Base-by-base conservation (phyloP, 495 filamentous ascomycete species). In the Podospora pseudocomata region DNA sequence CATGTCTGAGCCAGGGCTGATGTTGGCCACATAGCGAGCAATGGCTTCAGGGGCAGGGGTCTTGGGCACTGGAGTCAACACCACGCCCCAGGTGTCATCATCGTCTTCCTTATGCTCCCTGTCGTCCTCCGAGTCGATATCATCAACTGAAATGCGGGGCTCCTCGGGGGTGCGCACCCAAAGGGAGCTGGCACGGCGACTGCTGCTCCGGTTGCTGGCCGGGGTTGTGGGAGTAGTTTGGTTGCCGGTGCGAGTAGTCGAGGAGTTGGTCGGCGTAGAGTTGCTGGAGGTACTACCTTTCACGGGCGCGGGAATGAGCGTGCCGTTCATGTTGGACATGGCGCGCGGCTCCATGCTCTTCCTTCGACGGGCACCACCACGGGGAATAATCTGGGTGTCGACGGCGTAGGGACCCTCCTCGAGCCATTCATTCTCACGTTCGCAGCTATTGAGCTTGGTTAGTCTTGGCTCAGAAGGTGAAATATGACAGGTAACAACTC, bases 321-420 rank as follows among this genome's bases (percentile, higher is more conserved):
- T 90, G 34, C 89, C 88, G 67, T 93, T 91, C 27, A 90, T 70
- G 66, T 93, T 93, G 68, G 88, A 85, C 15, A 97, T 80, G 2
- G 90, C 86, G 68, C 87, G 87, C 2, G 93, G 93, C 78, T 97
- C 92, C 93, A 97, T 97, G 68, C 90, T 92, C 85, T 96, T 97
- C 49, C 92, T 86, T 39, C 93, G 87, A 68, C 92, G 89, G 56
- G 85, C 85, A 19, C 91, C 91, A 7, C 91, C 92, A 2, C 92
- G 89, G 20, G 92, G 92, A 39, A 94, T 80, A 39, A 88, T 80
- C 0, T 87, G 82, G 39, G 87, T 89, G 75, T 93, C 90, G 20
- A 94, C 86, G 26, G 83, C 81, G 74, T 97, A 96, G 3, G 85
- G 80, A 4, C 80, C 74, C 72, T 92, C 90, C 57, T 90, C 86